A percentile compares a stretch with the other conserved stretches of the same genome.
Evolutionary conservation across 768 basidiomycete species (phyloP).

Genomic region (Ramaria rubella): DNA sequence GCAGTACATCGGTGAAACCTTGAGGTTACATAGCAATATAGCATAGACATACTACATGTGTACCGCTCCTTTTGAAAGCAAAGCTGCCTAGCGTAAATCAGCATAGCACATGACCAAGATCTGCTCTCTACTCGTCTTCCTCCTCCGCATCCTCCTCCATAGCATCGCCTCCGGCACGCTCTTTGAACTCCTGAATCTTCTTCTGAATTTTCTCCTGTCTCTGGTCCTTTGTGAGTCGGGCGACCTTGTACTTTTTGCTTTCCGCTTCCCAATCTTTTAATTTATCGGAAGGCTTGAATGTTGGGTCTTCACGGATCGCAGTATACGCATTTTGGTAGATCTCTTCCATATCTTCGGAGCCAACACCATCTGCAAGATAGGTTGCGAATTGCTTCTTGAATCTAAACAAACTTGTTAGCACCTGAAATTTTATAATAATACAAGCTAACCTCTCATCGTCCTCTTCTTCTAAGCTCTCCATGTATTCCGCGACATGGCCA

Average conservation of each 20-base stretch:
- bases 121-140: constrained; percentile 45
- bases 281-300: constrained; percentile 86
- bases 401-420: constrained; percentile 32
- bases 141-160: constrained; percentile 50
- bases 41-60: neutral
- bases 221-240: constrained; percentile 68
- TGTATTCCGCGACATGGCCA: constrained; percentile 98
- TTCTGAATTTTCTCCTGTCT: constrained; percentile 73
- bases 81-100: neutral
- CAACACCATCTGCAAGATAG: constrained; percentile 92
- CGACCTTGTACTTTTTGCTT: constrained; percentile 57
- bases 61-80: neutral
- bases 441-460: constrained; percentile 83
- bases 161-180: constrained; percentile 39
- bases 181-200: constrained; percentile 89
- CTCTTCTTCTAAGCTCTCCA: constrained; percentile 99
- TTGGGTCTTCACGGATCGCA: constrained; percentile 92
- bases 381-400: constrained; percentile 97
- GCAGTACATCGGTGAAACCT: neutral
- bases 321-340: constrained; percentile 90
- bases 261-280: constrained; percentile 89
- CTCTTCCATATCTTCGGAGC: constrained; percentile 96
- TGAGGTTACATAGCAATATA: too few relatives aligned
- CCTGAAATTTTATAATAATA: constrained; percentile 10
- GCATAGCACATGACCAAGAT: neutral